Evolutionary conservation across 306 rosid species (phyloP), one percentile per base, ranked within the genome.

Genomic region (Cucurbita pepo): DNA sequence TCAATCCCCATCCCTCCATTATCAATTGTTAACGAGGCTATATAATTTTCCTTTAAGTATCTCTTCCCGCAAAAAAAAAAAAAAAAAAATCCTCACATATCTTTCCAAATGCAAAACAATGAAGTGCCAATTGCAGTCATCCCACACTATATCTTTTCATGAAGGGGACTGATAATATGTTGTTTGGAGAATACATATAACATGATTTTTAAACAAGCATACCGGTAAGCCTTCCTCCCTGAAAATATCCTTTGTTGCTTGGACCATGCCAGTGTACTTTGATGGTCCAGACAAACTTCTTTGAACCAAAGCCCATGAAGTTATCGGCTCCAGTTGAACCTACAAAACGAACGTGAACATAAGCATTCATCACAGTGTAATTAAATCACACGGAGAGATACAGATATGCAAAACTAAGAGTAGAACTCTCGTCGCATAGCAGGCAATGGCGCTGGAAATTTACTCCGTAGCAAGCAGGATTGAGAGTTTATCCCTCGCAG

Each of bases 281-380:
- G 98, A 89, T 5, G 89, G 87, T 13, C 59, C 61, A 25, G 86
- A 71, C 76, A 87, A 74, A 81, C 77, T 83, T 79, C 69, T 86
- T 16, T 81, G 87, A 30, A 87, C 76, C 61, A 89, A 76, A 70
- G 89, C 89, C 98, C 98, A 89, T 34, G 90, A 77, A 47, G 97
- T 40, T 5, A 97, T 90, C 21, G 98, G 98, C 81, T 94, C 97
- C 53, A 94, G 83, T 63, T 94, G 97, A 81, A 94, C 98, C 98
- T 94, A 67, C 75, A 48, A 82, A 75, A 3, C 19, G 3, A 58
- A 13, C 56, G 1, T 37, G 5, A 50, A 37, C 45, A 69, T 50
- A 25, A 79, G 66, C 19, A 76, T 77, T 57, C 76, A 75, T 76
- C 62, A 79, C 76, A 48, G 45, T 3, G 10, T n/a, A 44, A 45